Percentiles rank a stretch among this genome's conserved stretches.
These are phyloP conservation scores for Sarocladium strictum DNA, from an alignment of 2,329 filamentous ascomycete genomes.

Conservation along the genomic window DNA sequence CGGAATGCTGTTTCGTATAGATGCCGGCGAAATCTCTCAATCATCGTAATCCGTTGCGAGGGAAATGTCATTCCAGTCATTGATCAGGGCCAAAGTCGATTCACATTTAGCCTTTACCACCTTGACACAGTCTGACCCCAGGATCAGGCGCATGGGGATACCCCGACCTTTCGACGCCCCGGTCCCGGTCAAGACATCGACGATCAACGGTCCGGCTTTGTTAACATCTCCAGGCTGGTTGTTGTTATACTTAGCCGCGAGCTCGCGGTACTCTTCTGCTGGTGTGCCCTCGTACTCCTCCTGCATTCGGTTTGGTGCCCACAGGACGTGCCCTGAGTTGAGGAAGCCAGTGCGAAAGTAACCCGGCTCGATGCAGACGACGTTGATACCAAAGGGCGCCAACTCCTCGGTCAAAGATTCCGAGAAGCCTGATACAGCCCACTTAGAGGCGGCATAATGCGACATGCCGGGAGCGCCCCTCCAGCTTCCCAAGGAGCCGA, in stretches of 20 bases:
- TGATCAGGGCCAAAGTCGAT: slow-evolving; percentile 34
- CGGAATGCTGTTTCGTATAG: too few species aligned
- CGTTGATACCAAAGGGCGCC: slow-evolving; percentile 36
- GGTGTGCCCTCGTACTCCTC: slow-evolving; percentile 20
- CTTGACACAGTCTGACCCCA: slow-evolving; percentile 7
- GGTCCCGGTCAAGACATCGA: slow-evolving; percentile 44
- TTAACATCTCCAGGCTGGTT: slow-evolving; percentile 44
- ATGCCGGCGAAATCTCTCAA: too few species aligned
- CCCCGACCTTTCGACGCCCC: slow-evolving; percentile 37
- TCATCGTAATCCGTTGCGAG: not conserved
- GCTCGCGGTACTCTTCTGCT: slow-evolving; percentile 18
- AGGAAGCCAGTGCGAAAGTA: slow-evolving; percentile 48
- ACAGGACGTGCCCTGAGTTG: slow-evolving; percentile 20
- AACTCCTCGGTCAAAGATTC: slow-evolving; percentile 39
- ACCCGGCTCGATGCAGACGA: slow-evolving; percentile 41
- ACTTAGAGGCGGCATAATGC: slow-evolving; percentile 26
- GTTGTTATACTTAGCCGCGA: slow-evolving; percentile 25
- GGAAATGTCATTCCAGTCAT: slow-evolving; percentile 39
- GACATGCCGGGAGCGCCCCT: slow-evolving; percentile 23
- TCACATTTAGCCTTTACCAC: slow-evolving; percentile 29
- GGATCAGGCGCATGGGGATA: slow-evolving; percentile 34
- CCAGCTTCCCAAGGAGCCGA: slow-evolving; percentile 30
- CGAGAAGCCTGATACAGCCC: slow-evolving; percentile 19
- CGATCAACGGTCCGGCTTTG: slow-evolving; percentile 41
- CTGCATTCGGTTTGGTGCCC: slow-evolving; percentile 22